Conservation (phyloP, 805 yeast genomes). For the Suhomyces sp. region DNA sequence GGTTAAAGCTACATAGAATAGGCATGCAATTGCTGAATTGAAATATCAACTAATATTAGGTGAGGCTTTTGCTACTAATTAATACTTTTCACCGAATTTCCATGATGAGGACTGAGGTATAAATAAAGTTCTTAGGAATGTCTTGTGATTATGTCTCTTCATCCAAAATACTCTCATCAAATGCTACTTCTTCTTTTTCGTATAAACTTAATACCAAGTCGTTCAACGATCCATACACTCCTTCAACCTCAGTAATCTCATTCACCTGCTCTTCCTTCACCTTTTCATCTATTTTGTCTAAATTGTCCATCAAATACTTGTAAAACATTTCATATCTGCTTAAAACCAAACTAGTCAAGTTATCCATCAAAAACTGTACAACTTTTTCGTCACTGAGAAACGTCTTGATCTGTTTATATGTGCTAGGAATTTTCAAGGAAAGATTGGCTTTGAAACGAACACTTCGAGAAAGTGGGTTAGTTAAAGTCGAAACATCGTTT, state of each 20-base stretch:
- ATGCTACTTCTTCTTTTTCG: conserved; percentile 19
- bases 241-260: conserved; percentile 62
- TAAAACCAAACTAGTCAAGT: conserved; percentile 47
- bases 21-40: too few relatives aligned
- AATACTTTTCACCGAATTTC: too few relatives aligned
- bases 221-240: conserved; percentile 49
- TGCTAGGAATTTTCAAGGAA: conserved; percentile 52
- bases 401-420: conserved; percentile 48
- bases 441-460: conserved; percentile 48
- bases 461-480: conserved; percentile 28
- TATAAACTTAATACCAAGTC: conserved; percentile 27
- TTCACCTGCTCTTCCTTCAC: conserved; percentile 21
- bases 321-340: conserved; percentile 57
- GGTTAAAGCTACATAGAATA: too few relatives aligned
- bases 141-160: background rate
- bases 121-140: too few relatives aligned
- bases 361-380: conserved; percentile 27
- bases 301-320: conserved; percentile 24
- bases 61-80: too few relatives aligned
- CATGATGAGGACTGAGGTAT: too few relatives aligned
- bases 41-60: too few relatives aligned
- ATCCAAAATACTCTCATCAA: conserved; percentile 25
- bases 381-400: conserved; percentile 56
- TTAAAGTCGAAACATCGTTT: conserved; percentile 15
- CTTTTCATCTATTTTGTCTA: conserved; percentile 19